Conservation (phyloP, 306 rosid species). For the Cucurbita pepo region DNA sequence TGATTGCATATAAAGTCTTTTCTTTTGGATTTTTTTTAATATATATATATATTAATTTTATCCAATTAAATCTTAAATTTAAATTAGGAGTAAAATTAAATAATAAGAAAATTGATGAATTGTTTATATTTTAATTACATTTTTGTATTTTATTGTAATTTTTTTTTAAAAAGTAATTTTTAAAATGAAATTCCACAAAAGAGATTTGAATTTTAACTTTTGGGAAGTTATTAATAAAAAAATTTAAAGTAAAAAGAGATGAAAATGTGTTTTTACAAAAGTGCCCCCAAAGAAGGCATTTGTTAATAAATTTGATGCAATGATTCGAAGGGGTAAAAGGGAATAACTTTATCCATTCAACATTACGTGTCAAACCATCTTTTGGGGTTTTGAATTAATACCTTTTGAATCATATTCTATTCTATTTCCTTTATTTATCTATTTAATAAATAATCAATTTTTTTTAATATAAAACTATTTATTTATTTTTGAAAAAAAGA, state of each 20-base stretch:
- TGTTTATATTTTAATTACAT: too few relatives aligned
- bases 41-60: neutral
- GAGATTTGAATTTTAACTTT: too few relatives aligned
- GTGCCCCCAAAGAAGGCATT: neutral
- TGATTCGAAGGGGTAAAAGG: neutral
- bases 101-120: too few relatives aligned
- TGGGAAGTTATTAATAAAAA: neutral
- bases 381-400: neutral
- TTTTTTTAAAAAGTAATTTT: too few relatives aligned
- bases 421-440: neutral
- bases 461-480: neutral
- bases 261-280: neutral
- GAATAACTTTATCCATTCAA: conserved; percentile 1
- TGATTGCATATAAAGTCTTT: neutral
- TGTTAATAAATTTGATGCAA: neutral
- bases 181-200: too few relatives aligned
- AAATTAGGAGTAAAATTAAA: too few relatives aligned
- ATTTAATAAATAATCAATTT: neutral
- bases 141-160: too few relatives aligned
- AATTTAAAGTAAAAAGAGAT: neutral
- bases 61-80: neutral
- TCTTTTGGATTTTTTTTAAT: neutral
- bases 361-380: neutral
- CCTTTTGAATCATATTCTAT: conserved; percentile 5
- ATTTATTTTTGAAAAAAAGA: neutral